These are phyloP conservation scores for Thielaviopsis populi DNA, from an alignment of 2,329 filamentous ascomycete species.

Conservation along the genomic window DNA sequence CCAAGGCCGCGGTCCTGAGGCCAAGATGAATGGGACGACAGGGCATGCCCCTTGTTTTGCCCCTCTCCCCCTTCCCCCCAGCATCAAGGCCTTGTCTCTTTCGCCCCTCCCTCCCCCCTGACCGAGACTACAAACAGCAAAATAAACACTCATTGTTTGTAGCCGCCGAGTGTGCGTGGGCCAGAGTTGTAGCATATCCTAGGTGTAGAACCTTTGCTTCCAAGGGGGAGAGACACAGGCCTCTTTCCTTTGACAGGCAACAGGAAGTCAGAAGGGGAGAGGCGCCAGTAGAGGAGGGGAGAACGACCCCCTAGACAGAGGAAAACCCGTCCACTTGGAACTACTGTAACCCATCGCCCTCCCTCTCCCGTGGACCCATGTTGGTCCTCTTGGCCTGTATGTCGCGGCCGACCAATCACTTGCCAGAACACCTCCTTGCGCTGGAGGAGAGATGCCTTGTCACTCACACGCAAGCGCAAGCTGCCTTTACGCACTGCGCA, in stretches of 20 bases:
- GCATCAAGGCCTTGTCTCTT: background rate
- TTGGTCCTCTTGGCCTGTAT: background rate
- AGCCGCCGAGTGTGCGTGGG: background rate
- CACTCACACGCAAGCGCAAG: background rate
- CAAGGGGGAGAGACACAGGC: background rate
- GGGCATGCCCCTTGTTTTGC: background rate
- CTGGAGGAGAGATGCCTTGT: background rate
- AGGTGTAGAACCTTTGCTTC: background rate
- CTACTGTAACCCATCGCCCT: constrained; percentile 2
- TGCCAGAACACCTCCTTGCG: background rate
- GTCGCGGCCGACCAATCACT: background rate
- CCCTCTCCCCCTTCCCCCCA: background rate
- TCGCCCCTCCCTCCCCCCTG: background rate
- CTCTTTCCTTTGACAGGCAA: background rate
- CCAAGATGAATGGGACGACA: background rate
- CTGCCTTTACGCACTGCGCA: background rate
- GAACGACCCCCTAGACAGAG: background rate
- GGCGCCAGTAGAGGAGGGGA: background rate
- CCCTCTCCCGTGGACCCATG: background rate
- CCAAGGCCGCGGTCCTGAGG: constrained; percentile 5
- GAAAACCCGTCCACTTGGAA: constrained; percentile 12
- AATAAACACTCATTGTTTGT: background rate
- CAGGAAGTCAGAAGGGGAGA: background rate
- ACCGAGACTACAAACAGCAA: background rate
- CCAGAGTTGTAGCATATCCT: background rate